Percentiles rank a stretch among this genome's conserved stretches.
These are phyloP conservation scores for Paecilomyces sp. DNA, from an alignment of 2,329 filamentous ascomycete genomes.

Conservation along the genomic window DNA sequence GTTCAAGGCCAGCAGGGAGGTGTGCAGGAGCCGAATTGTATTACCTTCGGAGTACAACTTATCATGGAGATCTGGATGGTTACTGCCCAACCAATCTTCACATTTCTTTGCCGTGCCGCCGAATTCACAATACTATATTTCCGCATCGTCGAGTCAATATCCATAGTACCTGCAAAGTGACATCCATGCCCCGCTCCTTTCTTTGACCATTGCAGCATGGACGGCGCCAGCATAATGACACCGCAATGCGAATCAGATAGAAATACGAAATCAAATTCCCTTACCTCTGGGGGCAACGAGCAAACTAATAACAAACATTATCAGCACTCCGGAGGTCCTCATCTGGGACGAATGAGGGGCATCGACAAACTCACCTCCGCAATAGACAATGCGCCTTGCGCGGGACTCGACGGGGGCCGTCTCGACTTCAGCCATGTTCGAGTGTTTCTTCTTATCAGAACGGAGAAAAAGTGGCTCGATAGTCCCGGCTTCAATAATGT, in stretches of 20 bases:
- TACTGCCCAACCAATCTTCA: slow-evolving; percentile 83
- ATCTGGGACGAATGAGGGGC: background rate
- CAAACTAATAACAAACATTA: slow-evolving; percentile 43
- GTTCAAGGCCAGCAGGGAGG: background rate
- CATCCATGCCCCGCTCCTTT: background rate
- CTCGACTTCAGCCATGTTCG: slow-evolving; percentile 26
- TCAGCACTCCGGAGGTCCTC: slow-evolving; percentile 1
- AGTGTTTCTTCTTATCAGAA: background rate
- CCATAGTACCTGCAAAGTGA: background rate
- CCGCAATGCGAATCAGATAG: background rate
- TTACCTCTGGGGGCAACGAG: slow-evolving; percentile 61
- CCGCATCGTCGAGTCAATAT: background rate
- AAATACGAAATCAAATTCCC: slow-evolving; percentile 20
- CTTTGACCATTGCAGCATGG: background rate
- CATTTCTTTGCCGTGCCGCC: slow-evolving; percentile 95
- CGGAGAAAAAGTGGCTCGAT: background rate
- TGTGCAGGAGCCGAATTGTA: slow-evolving; percentile 4
- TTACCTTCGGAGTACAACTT: slow-evolving; percentile 80
- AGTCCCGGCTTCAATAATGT: slow-evolving; percentile 1
- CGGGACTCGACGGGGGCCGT: slow-evolving; percentile 32
- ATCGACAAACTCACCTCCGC: slow-evolving; percentile 44
- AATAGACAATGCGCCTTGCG: slow-evolving; percentile 54
- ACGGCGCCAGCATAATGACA: background rate
- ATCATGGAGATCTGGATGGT: slow-evolving; percentile 66
- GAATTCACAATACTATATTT: slow-evolving; percentile 89